Evolutionary conservation across 306 rosid genomes (phyloP), one percentile per base, ranked within the genome.

Genomic region (Quercus cerris): DNA sequence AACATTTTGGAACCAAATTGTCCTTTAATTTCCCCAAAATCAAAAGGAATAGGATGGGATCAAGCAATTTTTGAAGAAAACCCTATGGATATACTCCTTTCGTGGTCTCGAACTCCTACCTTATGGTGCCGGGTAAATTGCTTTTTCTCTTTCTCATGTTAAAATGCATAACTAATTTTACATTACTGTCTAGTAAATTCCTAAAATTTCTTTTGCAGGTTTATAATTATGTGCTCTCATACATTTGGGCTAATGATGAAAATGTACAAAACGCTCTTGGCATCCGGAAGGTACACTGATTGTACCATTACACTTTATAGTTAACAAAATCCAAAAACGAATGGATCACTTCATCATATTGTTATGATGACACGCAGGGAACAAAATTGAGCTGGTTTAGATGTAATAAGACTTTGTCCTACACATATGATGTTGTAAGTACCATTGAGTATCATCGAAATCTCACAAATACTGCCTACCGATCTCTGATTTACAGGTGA

Each of bases 1-100:
- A 69, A 87, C 30, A 82, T 85, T 70, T 64, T 84, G 84, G 88
- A 87, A 56, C 88, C 86, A 56, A 19, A 58, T 0, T 87, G 90
- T 56, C 4, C 56, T 64, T 61, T 61, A 68, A 3, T 81, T 76
- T 49, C 84, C 5, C 27, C 9, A 78, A 83, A 75, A 76, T 19
- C 79, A 57, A 75, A 62, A 2, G 49, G 58, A 80, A 49, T 4
- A 8, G 25, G 44, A 17, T 31, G 73, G 23, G 14, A 7, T 7
- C 10, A 13, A 74, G 51, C 20, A 31, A 18, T 38, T 70, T 17
- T 30, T 5, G 27, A 33, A 19, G 56, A 54, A 15, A 57, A 35
- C 6, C 19, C 1, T 2, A 15, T 1, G 68, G 19, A 54, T n/a
- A 25, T 78, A 67, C 62, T 3, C 64, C 20, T 46, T 79, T 73